Evolutionary conservation across 129 eudicot species (phyloP), one percentile per base, ranked within the genome.

Genomic region (Chrysanthemum lavandulifolium): DNA sequence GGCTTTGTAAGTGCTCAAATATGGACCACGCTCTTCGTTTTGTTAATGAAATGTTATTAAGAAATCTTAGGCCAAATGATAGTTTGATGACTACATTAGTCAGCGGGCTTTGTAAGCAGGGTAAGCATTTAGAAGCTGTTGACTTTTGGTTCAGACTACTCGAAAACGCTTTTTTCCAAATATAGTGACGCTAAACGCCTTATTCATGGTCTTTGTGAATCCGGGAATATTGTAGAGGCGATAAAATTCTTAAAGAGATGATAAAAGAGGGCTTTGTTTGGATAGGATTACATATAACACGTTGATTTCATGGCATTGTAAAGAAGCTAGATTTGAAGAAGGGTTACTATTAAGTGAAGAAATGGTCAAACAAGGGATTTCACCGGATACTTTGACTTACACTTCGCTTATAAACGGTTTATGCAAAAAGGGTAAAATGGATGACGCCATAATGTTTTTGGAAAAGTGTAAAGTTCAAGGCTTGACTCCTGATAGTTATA

Each of bases 141-240:
- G 75, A 81, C 14, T 81, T 91, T 52, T 91, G 95, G 89, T 73
- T 73, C 75, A 71, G 40, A 65, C 78, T 91, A 67, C 77, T 82
- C 15, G 84, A 82, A 52, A 73, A 43, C 84, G 86, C 15, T 68
- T 84, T 77, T 52, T 73, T 19, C 87, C 91, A 23, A 86, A 83
- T 70, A 84, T 81, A 13, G 77, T 74, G 55, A 91, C 93, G 21
- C 84, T 91, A 59, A 91, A 88, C 71, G 91, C 96, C 88, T 91
- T 55, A 69, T 86, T 74, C 83, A 84, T 72, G 89, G 91, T 63
- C 96, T 88, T 81, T 88, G 86, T 81, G 78, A 80, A 67, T 84
- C 64, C 5, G 87, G 89, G 16, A 80, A 77, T 3, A 19, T 83
- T 82, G 75, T 61, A 19, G 91, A 86, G 57, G 85, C 89, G 55